A percentile compares a stretch with the other conserved stretches of the same genome.
Evolutionary conservation across 2,329 filamentous ascomycete species (phyloP).

Genomic region (Fusarium papillatum): DNA sequence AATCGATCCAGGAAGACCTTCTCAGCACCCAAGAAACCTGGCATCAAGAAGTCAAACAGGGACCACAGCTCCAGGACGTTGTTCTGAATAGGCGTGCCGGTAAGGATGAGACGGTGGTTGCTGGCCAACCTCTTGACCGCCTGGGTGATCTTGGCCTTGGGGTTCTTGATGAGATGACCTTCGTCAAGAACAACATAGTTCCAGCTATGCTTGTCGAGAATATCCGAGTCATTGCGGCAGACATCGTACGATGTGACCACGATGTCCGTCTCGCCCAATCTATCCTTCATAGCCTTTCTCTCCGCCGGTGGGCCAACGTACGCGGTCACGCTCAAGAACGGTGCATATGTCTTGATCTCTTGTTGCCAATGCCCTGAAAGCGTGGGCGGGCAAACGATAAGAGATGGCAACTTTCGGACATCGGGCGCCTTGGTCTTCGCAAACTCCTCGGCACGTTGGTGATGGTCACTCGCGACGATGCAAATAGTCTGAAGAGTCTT

Average conservation of each 20-base stretch:
- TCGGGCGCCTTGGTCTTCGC: conserved; percentile 85
- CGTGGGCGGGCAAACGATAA: conserved; percentile 97
- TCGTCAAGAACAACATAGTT: conserved; percentile 98
- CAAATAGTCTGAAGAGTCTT: conserved; percentile 98
- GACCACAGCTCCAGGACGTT: conserved; percentile 98
- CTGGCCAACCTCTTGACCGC: conserved; percentile 92
- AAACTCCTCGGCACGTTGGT: conserved; percentile 92
- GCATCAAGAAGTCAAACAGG: conserved; percentile 98
- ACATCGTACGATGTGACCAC: conserved; percentile 99
- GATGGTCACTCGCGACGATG: conserved; percentile 98
- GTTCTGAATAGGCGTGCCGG: conserved; percentile 97
- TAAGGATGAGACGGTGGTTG: conserved; percentile 96
- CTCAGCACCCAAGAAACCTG: conserved; percentile 92
- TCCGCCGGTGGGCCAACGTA: conserved; percentile 93
- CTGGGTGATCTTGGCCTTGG: conserved; percentile 94
- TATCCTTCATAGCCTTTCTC: conserved; percentile 77
- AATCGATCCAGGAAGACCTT: conserved; percentile 98
- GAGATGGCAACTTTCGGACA: conserved; percentile 83
- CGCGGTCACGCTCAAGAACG: conserved; percentile 89
- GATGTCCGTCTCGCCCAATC: conserved; percentile 85
- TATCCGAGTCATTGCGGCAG: conserved; percentile 93
- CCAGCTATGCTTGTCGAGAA: conserved; percentile 88
- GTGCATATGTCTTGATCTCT: conserved; percentile 95
- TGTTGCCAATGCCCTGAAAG: conserved; percentile 99
- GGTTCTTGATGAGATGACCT: conserved; percentile 98